Evolutionary conservation across 148 eudicot species (phyloP), one percentile per base, ranked within the genome.

Genomic region (Rhododendron henanense): DNA sequence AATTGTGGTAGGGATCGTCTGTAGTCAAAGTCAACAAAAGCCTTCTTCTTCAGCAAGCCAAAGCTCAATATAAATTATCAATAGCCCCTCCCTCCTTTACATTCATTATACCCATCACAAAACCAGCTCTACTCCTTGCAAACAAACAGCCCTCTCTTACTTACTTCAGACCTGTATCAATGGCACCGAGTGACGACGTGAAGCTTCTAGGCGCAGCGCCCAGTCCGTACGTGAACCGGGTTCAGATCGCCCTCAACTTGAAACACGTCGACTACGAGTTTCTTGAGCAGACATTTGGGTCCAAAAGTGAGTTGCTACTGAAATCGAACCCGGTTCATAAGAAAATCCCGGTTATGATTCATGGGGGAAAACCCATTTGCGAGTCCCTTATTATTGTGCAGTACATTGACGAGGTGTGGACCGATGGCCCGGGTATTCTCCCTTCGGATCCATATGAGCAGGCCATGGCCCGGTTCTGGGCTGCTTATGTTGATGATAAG

Each of bases 261-360:
- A 94, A 94, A 48, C 81, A 85, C 0, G 69, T 92, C 0, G 87
- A 84, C 1, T 91, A 92, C 23, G 92, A 94, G 83, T 91, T 89
- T 50, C n/a, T 87, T 0, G 77, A 41, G 50, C 89, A 91, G 85
- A 84, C 84, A 1, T 74, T 85, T 61, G 83, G 69, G 0, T 31
- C 85, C 8, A 93, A 94, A 50, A 90, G 95, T 47, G 92, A 92
- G 63, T 90, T 94, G 11, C 89, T 94, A 7, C 86, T 94, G 0
- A 91, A 90, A 87, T 87, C 92, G 8, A 93, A 94, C 87, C 98
- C 96, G 50, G 87, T 94, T 89, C 50, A 93, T 83, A 91, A 94
- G 89, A 94, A 93, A 81, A 88, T 93, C 77, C 98, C 98, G 6
- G 95, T 94, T 55, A 87, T 94, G 11, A 78, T 94, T 59, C 93